phyloP scores from a whole-genome alignment of 805 yeast species.

The Ogataea angusta region DNA sequence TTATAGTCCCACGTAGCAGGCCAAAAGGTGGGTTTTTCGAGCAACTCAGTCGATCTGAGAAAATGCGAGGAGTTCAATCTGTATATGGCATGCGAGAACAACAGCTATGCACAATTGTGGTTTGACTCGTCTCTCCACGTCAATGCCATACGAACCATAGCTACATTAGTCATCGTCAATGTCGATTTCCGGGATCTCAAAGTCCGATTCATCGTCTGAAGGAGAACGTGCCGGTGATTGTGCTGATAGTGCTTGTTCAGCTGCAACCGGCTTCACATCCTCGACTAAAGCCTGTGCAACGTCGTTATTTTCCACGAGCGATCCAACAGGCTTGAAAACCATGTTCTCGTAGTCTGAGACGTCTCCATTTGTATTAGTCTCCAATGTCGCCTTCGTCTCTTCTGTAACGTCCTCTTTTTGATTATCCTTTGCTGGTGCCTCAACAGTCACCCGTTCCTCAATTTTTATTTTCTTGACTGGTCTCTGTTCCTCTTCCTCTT shows the following conservation, averaged over 20 bases:
- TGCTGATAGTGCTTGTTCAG: not conserved
- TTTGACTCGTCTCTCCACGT: constrained; percentile 1
- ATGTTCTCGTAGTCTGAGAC: constrained; percentile 11
- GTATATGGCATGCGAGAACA: constrained; percentile 27
- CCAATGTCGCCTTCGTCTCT: constrained; percentile 6
- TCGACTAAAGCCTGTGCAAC: constrained; percentile 1
- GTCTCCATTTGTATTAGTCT: not conserved
- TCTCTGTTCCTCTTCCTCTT: constrained; percentile 1
- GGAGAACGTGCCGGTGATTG: constrained; percentile 14
- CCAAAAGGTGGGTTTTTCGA: constrained; percentile 23
- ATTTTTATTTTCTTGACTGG: constrained; percentile 6
- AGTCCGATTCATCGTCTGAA: constrained; percentile 32
- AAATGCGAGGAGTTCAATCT: constrained; percentile 17
- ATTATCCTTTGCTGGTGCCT: constrained; percentile 9
- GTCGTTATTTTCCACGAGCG: constrained; percentile 8
- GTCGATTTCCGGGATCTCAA: constrained; percentile 37
- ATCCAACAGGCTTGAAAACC: constrained; percentile 17
- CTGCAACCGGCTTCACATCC: not conserved
- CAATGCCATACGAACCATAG: constrained; percentile 7
- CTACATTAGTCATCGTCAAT: constrained; percentile 28
- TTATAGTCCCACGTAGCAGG: constrained; percentile 13
- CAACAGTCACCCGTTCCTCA: constrained; percentile 6
- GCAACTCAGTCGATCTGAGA: constrained; percentile 7
- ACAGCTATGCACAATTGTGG: constrained; percentile 18
- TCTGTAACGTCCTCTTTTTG: constrained; percentile 10